These are phyloP conservation scores for Moniliophthora roreri DNA, from an alignment of 1,284 basidiomycete species.

Conservation along the genomic window DNA sequence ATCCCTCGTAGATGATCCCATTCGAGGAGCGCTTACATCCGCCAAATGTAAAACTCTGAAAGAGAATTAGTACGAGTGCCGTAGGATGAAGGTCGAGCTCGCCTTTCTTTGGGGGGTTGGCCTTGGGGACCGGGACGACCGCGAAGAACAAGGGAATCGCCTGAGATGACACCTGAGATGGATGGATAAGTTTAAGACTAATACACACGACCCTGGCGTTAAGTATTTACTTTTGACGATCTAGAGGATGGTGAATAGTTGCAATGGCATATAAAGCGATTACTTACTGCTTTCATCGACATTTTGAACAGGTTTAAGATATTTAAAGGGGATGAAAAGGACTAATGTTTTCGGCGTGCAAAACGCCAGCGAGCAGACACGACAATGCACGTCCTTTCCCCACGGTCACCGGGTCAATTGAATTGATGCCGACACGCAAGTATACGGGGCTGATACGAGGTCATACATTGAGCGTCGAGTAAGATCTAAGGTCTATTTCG, in stretches of 20 bases:
- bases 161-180: constrained; percentile 78
- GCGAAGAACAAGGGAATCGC: constrained; percentile 84
- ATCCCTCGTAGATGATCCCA: constrained; percentile 78
- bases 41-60: constrained; percentile 84
- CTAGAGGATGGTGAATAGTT: constrained; percentile 31
- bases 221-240: constrained; percentile 65
- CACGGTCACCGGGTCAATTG: no score
- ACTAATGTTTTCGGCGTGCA: not conserved
- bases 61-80: constrained; percentile 16
- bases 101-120: constrained; percentile 88
- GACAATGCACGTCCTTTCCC: no score
- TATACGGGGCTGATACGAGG: no score
- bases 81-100: constrained; percentile 19
- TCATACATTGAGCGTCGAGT: no score
- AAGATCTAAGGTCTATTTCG: no score
- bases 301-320: constrained; percentile 31
- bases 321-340: not conserved
- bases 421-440: no score
- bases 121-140: constrained; percentile 77
- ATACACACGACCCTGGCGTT: constrained; percentile 11
- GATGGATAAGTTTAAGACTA: constrained; percentile 16
- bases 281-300: constrained; percentile 70
- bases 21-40: constrained; percentile 77
- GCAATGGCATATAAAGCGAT: not conserved
- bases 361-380: no score